phyloP scores from a whole-genome alignment of 306 rosid genomes.

The Trifolium repens region DNA sequence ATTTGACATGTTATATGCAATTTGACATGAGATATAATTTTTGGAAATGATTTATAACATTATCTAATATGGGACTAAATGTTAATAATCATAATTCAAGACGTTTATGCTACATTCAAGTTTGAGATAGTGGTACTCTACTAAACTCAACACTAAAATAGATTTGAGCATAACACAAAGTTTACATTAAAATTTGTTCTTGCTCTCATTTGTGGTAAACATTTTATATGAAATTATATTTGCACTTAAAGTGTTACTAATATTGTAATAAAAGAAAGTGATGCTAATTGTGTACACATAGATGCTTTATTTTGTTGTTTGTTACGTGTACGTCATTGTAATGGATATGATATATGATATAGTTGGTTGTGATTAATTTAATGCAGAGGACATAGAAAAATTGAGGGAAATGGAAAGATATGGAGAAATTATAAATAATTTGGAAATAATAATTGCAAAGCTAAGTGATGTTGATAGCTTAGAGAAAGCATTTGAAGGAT shows the following conservation, averaged over 20 bases:
- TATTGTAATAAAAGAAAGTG: too few relatives aligned
- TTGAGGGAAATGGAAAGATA: conserved; percentile 56
- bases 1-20: too few relatives aligned
- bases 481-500: conserved; percentile 65
- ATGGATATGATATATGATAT: not conserved
- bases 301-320: not conserved
- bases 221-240: not conserved
- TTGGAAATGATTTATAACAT: not conserved
- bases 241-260: not conserved
- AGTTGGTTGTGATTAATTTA: not conserved
- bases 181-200: not conserved
- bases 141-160: not conserved
- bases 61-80: not conserved
- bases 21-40: too few relatives aligned
- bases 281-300: not conserved
- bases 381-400: conserved; percentile 69
- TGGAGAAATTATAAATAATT: conserved; percentile 12
- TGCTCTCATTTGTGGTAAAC: not conserved
- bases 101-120: too few relatives aligned
- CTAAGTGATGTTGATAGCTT: conserved; percentile 57
- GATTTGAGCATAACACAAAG: not conserved
- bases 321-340: not conserved
- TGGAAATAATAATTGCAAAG: conserved; percentile 54
- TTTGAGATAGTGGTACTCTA: not conserved
- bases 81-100: not conserved